Evolutionary conservation across 2,329 filamentous ascomycete species (phyloP), one percentile per base, ranked within the genome.

Genomic region (Trichophaea hybrida): DNA sequence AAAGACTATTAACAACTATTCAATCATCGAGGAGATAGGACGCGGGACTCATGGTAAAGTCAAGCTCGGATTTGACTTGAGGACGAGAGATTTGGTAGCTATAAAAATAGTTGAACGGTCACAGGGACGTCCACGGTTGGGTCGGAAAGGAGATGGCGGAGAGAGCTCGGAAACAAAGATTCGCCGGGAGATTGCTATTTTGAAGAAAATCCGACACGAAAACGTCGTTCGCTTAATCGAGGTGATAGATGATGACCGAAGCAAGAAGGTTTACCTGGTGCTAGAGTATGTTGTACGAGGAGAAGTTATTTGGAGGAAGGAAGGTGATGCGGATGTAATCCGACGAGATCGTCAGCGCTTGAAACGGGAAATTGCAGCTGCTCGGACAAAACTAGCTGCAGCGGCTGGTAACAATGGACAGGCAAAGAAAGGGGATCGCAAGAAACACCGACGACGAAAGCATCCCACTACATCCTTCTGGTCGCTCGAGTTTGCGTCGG

Each of bases 51-150:
- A 98, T 71, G 93, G 93, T 69, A 98, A 97, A 75, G 93, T 98
- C 70, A 98, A 98, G 74, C 78, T 96, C 52, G 93, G 90, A 52
- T 82, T 88, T 57, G 89, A 94, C 70, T 76, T 88, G 50, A 76
- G 83, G 59, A 89, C 81, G 1, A 79, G 80, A 62, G 83, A 87
- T 57, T 84, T 85, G 70, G 91, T 98, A 3, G 93, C 93, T 59
- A 96, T 98, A 78, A 98, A 98, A 75, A 98, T 98, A 68, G 94
- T 98, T 51, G 88, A 94, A 60, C 83, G 93, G 40, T 95, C 93
- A 71, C 94, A 91, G 56, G 96, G 94, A 75, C 88, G 88, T 68
- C 83, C 90, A 59, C 86, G 91, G 32, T 78, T 98, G n/a, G 93
- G 93, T 57, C 81, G 81, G 68, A 73, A 81, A 43, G 81, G 79